Conservation (phyloP, 257 asterid species). For the Salvia rosmarinus region DNA sequence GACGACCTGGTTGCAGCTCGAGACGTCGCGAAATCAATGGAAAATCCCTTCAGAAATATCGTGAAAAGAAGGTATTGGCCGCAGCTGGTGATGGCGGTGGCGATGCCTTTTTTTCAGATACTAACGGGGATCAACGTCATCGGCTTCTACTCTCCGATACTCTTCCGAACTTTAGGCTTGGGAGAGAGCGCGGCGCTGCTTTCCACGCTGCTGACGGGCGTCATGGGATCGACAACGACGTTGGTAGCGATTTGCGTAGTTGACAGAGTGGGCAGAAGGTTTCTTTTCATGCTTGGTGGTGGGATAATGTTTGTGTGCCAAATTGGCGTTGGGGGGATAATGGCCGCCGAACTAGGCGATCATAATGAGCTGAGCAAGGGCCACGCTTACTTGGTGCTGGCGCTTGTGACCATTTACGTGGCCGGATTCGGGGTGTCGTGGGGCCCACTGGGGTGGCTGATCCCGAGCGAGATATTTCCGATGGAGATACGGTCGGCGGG, state of each 20-base stretch:
- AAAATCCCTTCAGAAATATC: constrained; percentile 46
- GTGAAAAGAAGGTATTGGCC: constrained; percentile 46
- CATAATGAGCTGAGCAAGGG: constrained; percentile 37
- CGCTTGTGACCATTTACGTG: constrained; percentile 40
- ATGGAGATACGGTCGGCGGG: constrained; percentile 58
- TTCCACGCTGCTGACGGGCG: constrained; percentile 35
- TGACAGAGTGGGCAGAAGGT: constrained; percentile 46
- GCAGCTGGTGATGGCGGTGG: constrained; percentile 59
- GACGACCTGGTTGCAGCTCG: constrained; percentile 58
- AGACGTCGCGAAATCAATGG: constrained; percentile 34
- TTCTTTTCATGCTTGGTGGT: constrained; percentile 43
- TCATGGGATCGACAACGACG: constrained; percentile 31
- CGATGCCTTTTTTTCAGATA: constrained; percentile 64
- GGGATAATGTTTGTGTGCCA: constrained; percentile 39
- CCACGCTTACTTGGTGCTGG: constrained; percentile 36
- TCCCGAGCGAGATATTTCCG: constrained; percentile 59
- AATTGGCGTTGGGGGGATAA: constrained; percentile 39
- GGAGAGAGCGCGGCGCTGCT: constrained; percentile 52
- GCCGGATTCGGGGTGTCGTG: constrained; percentile 55
- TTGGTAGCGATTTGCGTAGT: constrained; percentile 38
- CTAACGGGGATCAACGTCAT: constrained; percentile 66
- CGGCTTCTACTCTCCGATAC: constrained; percentile 63
- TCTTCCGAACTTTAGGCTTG: constrained; percentile 57
- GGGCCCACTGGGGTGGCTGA: constrained; percentile 61
- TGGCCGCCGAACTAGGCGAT: constrained; percentile 51